Percentiles rank a stretch among this genome's conserved stretches.
phyloP scores from a whole-genome alignment of 2,329 filamentous ascomycete species.

The Xylaria sp. region DNA sequence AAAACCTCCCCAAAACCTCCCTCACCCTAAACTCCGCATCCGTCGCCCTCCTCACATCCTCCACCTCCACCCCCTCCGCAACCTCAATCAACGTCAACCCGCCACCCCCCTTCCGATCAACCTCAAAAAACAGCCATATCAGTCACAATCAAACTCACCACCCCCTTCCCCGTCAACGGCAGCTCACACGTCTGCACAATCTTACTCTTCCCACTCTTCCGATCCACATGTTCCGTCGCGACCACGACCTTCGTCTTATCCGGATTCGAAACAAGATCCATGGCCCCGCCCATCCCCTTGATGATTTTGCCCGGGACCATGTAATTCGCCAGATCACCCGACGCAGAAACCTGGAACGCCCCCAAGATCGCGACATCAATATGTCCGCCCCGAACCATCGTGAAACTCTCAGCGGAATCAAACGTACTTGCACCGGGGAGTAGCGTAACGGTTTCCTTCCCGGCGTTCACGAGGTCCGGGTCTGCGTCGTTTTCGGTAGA shows the following conservation, averaged over 20 bases:
- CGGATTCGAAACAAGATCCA: constrained; percentile 68
- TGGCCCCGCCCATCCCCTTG: constrained; percentile 81
- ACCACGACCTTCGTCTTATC: constrained; percentile 68
- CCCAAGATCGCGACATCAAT: constrained; percentile 81
- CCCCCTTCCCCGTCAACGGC: constrained; percentile 59
- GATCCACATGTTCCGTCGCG: constrained; percentile 61
- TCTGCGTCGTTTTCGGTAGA: constrained; percentile 62
- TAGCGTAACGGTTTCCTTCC: constrained; percentile 81
- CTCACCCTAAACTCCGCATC: constrained; percentile 62
- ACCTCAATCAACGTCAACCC: constrained; percentile 64
- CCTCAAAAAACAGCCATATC: constrained; percentile 71
- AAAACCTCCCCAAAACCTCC: constrained; percentile 45
- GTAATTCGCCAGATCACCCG: constrained; percentile 79
- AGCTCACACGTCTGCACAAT: constrained; percentile 59
- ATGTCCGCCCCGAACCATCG: constrained; percentile 81
- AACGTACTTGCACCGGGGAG: constrained; percentile 72
- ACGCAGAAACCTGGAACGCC: constrained; percentile 72
- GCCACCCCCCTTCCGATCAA: constrained; percentile 53
- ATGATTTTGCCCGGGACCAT: constrained; percentile 85
- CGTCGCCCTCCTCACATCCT: constrained; percentile 65
- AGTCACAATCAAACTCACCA: constrained; percentile 68
- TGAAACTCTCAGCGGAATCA: constrained; percentile 75
- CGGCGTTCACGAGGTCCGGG: constrained; percentile 76
- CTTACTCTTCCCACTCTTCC: constrained; percentile 61
- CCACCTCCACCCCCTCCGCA: constrained; percentile 61